A percentile compares a stretch with the other conserved stretches of the same genome.
These are phyloP conservation scores for Plantago elongata DNA, from an alignment of 257 asterid species.

Conservation along the genomic window DNA sequence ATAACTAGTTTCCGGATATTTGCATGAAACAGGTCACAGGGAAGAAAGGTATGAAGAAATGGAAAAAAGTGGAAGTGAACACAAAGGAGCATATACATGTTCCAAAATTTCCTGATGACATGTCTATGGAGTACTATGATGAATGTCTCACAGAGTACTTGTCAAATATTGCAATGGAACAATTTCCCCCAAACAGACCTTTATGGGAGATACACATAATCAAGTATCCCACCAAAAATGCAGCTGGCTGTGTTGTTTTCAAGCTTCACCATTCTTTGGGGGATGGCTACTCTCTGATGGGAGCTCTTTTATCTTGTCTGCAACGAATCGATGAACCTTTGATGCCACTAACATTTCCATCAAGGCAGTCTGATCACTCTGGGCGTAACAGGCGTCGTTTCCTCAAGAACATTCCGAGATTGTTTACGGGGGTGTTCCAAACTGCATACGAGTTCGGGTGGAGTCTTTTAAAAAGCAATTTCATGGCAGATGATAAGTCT, in stretches of 20 bases:
- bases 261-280: constrained; percentile 51
- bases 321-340: constrained; percentile 35
- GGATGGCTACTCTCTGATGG: constrained; percentile 55
- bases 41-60: constrained; percentile 30
- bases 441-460: constrained; percentile 38
- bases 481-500: constrained; percentile 33
- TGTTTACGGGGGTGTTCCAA: constrained; percentile 21
- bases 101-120: constrained; percentile 29
- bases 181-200: constrained; percentile 27
- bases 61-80: constrained; percentile 48
- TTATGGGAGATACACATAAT: constrained; percentile 49
- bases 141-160: constrained; percentile 37
- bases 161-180: constrained; percentile 28
- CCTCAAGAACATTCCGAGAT: constrained; percentile 12
- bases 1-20: no score
- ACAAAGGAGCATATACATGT: constrained; percentile 28
- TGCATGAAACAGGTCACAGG: constrained; percentile 21
- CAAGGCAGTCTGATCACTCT: background rate
- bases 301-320: constrained; percentile 52
- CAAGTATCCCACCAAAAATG: constrained; percentile 38
- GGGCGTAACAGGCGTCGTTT: background rate
- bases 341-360: constrained; percentile 6
- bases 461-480: constrained; percentile 31
- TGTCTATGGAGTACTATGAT: constrained; percentile 34
- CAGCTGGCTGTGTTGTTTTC: constrained; percentile 32